phyloP scores from a whole-genome alignment of 2,329 filamentous ascomycete genomes.

The Albophoma yamanashiensis region DNA sequence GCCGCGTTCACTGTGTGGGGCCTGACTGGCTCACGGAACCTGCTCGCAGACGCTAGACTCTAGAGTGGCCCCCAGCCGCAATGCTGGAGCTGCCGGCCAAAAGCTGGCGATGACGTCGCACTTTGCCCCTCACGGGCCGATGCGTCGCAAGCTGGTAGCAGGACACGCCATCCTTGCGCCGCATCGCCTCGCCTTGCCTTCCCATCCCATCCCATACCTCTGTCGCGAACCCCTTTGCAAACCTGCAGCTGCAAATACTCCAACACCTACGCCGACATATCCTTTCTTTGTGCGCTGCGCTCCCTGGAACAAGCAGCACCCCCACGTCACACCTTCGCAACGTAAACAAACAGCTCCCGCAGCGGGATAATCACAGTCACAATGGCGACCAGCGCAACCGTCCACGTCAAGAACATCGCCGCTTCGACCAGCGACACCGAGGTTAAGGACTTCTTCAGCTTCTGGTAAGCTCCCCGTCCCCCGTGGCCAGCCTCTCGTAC shows the following conservation, averaged over 20 bases:
- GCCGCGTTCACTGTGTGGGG: neutral
- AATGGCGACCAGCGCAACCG: constrained; percentile 20
- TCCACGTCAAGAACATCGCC: constrained; percentile 86
- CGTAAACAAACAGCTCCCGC: neutral
- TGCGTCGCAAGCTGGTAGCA: neutral
- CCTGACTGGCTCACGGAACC: neutral
- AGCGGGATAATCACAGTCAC: constrained; percentile 3
- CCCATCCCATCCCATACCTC: neutral
- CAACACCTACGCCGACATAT: neutral
- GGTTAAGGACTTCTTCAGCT: constrained; percentile 94
- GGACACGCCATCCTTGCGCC: neutral
- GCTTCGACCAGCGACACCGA: constrained; percentile 76
- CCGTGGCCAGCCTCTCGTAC: too few relatives aligned
- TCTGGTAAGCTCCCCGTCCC: constrained; percentile 50
- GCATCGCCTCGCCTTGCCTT: neutral
- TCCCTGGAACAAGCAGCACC: too few relatives aligned
- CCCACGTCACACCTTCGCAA: neutral
- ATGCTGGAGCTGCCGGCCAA: neutral
- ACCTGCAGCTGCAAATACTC: neutral
- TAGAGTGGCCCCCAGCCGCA: neutral
- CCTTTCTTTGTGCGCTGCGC: too few relatives aligned
- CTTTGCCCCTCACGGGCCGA: neutral
- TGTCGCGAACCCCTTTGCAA: neutral
- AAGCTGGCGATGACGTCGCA: neutral
- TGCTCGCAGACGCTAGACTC: neutral